Evolutionary conservation across 495 filamentous ascomycete species (phyloP).

Genomic region (Endocarpon pusillum): DNA sequence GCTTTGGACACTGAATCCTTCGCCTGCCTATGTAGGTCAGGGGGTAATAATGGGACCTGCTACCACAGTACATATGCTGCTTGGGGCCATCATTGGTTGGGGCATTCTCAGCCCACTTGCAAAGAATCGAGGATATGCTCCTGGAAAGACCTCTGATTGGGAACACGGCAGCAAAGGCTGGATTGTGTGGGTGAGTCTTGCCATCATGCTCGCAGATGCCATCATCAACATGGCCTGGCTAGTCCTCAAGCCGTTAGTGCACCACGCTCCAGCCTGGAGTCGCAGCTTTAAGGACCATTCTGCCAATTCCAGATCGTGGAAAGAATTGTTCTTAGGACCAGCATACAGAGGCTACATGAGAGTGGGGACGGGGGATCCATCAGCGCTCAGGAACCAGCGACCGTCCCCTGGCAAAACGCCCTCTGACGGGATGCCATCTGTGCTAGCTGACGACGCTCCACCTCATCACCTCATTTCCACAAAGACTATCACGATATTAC

Average conservation of each 20-base stretch:
- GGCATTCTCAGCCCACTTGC: constrained; percentile 77
- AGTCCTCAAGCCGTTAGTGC: constrained; percentile 41
- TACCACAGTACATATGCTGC: constrained; percentile 88
- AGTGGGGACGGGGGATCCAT: background rate
- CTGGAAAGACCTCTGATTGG: constrained; percentile 75
- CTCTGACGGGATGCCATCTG: background rate
- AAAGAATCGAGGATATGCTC: constrained; percentile 77
- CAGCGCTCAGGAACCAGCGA: background rate
- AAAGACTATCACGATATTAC: constrained; percentile 50
- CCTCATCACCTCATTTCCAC: constrained; percentile 63
- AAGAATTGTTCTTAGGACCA: background rate
- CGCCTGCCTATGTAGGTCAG: constrained; percentile 76
- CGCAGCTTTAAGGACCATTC: background rate
- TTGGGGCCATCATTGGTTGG: constrained; percentile 85
- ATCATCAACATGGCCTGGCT: constrained; percentile 75
- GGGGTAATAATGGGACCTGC: constrained; percentile 71
- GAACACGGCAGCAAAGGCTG: constrained; percentile 82
- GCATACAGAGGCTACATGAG: background rate
- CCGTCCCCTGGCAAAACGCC: background rate
- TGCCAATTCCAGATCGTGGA: background rate
- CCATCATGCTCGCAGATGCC: constrained; percentile 91
- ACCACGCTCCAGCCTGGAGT: constrained; percentile 13
- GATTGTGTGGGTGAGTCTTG: constrained; percentile 91
- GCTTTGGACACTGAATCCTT: constrained; percentile 94
- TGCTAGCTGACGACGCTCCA: constrained; percentile 51